Base-by-base conservation (phyloP, 192 early-diverging fungal species). In the Coemansia furcata region DNA sequence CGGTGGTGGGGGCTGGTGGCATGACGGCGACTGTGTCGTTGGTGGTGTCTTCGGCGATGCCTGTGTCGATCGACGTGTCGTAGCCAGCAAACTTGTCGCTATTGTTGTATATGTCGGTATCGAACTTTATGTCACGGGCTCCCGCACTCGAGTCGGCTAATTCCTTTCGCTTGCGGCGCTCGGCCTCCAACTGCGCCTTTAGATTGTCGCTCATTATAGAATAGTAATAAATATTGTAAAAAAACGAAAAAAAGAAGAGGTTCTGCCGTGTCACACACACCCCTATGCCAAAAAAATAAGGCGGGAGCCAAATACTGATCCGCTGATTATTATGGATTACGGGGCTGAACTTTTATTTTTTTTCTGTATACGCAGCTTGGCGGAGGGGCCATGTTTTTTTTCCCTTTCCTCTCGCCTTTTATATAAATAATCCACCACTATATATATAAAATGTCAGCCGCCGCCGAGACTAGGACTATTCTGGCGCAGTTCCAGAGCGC, bases 401-500 rank as follows among this genome's bases (percentile, higher is more conserved):
- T n/a, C 21, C 1, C 46, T 47, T 19, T 47, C 19, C n/a, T 47
- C 19, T 47, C 46, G 46, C 46, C 46, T 47, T 21, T 6, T 21
- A 19, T 47, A 47, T 47, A 19, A 40, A 40, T 14, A 14, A 11
- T 14, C 29, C 4, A 42, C 43, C 14, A 12, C 39, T 19, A 44
- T 42, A 55, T 35, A 35, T 26, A 32, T 10, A 33, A 12, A 29
- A 64, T 65, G 74, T 17, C 60, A 26, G 23, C 23, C 5, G 61
- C 40, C 23, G 42, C 62, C 1, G 52, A 62, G n/a, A 55, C 62
- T 17, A 49, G 37, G n/a, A 67, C 63, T 46, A 61, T 82, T 26
- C 52, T 82, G 61, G 79, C 74, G 61, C 79, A 96, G 87, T 91
- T 98, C 75, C 88, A 90, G 72, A 87, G 85, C 6, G 85, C 84